Percentiles rank a stretch among this genome's conserved stretches.
These are phyloP conservation scores for Porodaedalea pini DNA, from an alignment of 1,284 basidiomycete species.

Conservation along the genomic window DNA sequence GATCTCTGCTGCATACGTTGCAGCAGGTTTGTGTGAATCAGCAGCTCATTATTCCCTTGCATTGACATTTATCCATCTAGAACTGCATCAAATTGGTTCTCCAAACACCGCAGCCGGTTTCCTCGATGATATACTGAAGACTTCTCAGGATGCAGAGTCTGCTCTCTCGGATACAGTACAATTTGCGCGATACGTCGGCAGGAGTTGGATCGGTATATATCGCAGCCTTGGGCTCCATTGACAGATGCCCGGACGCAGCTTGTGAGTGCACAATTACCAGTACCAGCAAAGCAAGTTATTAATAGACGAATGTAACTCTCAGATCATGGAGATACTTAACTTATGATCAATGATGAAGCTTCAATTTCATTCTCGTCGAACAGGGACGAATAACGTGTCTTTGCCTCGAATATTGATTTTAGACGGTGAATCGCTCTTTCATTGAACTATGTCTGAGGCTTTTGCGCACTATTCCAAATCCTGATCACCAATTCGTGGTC, in stretches of 20 bases:
- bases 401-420: no score
- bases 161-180: constrained; percentile 46
- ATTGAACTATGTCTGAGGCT: no score
- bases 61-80: constrained; percentile 31
- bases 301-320: no score
- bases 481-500: no score
- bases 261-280: not conserved
- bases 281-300: no score
- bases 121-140: constrained; percentile 56
- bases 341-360: no score
- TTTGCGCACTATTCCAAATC: no score
- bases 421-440: no score
- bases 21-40: constrained; percentile 44
- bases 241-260: no score
- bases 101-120: constrained; percentile 60
- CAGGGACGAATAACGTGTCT: no score
- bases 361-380: no score
- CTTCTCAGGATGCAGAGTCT: constrained; percentile 40
- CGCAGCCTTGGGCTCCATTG: constrained; percentile 39
- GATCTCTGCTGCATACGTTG: constrained; percentile 60
- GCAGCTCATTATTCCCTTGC: not conserved
- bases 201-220: constrained; percentile 65
- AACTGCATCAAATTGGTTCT: constrained; percentile 72
- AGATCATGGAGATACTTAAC: no score
- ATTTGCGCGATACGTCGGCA: constrained; percentile 57